Conservation (phyloP, 2,329 filamentous ascomycete genomes). For the Nemania sp. region DNA sequence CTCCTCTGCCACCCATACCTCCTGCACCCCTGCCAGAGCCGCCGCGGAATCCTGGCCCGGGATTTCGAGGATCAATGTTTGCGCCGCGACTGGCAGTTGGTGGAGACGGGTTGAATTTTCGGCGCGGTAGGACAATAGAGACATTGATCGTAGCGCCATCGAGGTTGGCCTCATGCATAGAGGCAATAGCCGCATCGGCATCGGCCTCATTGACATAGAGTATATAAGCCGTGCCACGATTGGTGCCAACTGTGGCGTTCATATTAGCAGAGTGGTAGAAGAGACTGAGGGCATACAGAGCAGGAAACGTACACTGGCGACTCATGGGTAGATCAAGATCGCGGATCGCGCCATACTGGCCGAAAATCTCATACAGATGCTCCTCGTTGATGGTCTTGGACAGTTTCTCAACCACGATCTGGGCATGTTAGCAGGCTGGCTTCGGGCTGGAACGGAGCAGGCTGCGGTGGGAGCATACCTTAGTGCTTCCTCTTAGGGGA, state of each 20-base stretch:
- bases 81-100: constrained; percentile 68
- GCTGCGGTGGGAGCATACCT: constrained; percentile 27
- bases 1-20: constrained; percentile 38
- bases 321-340: constrained; percentile 92
- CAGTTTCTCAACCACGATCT: constrained; percentile 95
- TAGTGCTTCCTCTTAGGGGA: constrained; percentile 39
- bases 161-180: constrained; percentile 97
- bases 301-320: constrained; percentile 64
- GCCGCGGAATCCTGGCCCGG: constrained; percentile 42
- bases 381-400: constrained; percentile 92
- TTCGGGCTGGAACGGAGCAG: not conserved
- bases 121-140: constrained; percentile 82
- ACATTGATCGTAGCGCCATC: constrained; percentile 84
- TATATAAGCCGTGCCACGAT: constrained; percentile 92
- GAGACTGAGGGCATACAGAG: not conserved
- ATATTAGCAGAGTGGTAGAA: constrained; percentile 11
- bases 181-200: constrained; percentile 85
- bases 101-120: constrained; percentile 80
- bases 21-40: constrained; percentile 39
- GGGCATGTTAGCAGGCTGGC: constrained; percentile 13
- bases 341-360: constrained; percentile 80
- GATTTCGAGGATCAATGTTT: constrained; percentile 59
- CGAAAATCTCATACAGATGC: constrained; percentile 91
- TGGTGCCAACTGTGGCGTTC: constrained; percentile 69
- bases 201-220: constrained; percentile 76